phyloP scores from a whole-genome alignment of 495 filamentous ascomycete species.

The Aspergillus nidulans region DNA sequence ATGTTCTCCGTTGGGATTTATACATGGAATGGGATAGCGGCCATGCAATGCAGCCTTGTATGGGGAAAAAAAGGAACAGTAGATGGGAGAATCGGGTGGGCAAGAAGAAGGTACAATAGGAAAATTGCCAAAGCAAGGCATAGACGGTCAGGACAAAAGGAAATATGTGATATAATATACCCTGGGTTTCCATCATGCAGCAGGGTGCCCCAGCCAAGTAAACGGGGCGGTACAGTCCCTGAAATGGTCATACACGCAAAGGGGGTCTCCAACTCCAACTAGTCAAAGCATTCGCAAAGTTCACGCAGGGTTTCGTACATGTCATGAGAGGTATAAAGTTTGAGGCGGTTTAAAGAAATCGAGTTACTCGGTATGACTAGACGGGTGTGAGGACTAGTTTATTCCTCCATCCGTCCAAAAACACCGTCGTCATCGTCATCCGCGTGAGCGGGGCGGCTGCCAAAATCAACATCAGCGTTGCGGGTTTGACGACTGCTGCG shows the following conservation, averaged over 20 bases:
- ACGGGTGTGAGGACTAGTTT: slow-evolving; percentile 17
- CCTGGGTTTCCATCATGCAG: slow-evolving; percentile 18
- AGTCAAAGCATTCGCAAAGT: slow-evolving; percentile 33
- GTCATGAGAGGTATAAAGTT: slow-evolving; percentile 28
- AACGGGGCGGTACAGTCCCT: slow-evolving; percentile 18
- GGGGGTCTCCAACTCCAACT: slow-evolving; percentile 29
- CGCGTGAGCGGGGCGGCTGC: slow-evolving; percentile 57
- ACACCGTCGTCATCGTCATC: slow-evolving; percentile 94
- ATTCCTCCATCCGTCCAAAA: slow-evolving; percentile 96
- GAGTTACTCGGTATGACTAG: not conserved
- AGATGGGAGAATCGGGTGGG: not conserved
- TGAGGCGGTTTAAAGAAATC: slow-evolving; percentile 11
- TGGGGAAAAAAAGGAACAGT: not conserved
- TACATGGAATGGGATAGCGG: slow-evolving; percentile 1
- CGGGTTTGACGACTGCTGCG: slow-evolving; percentile 45
- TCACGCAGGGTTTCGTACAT: slow-evolving; percentile 43
- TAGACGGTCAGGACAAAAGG: slow-evolving; percentile 4
- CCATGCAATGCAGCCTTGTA: not conserved
- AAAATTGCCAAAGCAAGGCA: slow-evolving; percentile 3
- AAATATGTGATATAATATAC: slow-evolving; percentile 12
- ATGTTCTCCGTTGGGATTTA: not conserved
- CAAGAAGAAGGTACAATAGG: slow-evolving; percentile 3
- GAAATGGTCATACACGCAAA: slow-evolving; percentile 25
- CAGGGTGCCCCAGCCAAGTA: slow-evolving; percentile 9
- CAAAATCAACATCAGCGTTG: slow-evolving; percentile 77